Evolutionary conservation across 108 stramenopile genomes (phyloP).

Genomic region (Seminavis robusta): DNA sequence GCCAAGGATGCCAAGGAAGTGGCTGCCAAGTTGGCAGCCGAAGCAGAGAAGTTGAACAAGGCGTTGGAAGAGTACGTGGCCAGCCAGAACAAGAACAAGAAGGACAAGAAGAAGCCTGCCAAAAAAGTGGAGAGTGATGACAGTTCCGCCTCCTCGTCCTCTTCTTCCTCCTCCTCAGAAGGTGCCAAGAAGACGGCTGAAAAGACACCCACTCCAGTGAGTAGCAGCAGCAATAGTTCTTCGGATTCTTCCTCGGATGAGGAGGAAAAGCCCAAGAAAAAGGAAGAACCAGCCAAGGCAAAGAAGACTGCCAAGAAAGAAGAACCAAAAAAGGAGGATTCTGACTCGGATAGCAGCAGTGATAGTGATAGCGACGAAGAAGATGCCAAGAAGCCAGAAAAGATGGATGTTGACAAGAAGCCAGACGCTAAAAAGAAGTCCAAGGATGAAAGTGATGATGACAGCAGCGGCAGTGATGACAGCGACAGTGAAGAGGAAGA

Average conservation of each 20-base stretch:
- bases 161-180: not conserved
- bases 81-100: constrained; percentile 1
- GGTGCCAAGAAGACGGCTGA: not conserved
- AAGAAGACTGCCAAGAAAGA: constrained; percentile 31
- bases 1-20: constrained; percentile 19
- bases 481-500: constrained; percentile 20
- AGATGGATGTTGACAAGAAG: constrained; percentile 17
- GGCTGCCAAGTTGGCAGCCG: constrained; percentile 30
- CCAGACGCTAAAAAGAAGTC: constrained; percentile 19
- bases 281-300: constrained; percentile 1
- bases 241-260: constrained; percentile 7
- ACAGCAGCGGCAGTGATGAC: constrained; percentile 12
- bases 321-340: constrained; percentile 4
- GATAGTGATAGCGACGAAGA: constrained; percentile 23
- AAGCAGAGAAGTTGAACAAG: constrained; percentile 6
- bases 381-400: constrained; percentile 21
- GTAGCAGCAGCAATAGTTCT: not conserved
- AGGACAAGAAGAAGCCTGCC: not conserved
- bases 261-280: constrained; percentile 4
- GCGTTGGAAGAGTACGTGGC: not conserved
- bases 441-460: constrained; percentile 15
- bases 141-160: not conserved
- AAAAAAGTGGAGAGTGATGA: constrained; percentile 1
- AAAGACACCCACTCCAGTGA: not conserved
- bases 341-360: too few species aligned